Evolutionary conservation across 2,329 filamentous ascomycete species (phyloP), one percentile per base, ranked within the genome.

Genomic region (Neofusicoccum laricinum): DNA sequence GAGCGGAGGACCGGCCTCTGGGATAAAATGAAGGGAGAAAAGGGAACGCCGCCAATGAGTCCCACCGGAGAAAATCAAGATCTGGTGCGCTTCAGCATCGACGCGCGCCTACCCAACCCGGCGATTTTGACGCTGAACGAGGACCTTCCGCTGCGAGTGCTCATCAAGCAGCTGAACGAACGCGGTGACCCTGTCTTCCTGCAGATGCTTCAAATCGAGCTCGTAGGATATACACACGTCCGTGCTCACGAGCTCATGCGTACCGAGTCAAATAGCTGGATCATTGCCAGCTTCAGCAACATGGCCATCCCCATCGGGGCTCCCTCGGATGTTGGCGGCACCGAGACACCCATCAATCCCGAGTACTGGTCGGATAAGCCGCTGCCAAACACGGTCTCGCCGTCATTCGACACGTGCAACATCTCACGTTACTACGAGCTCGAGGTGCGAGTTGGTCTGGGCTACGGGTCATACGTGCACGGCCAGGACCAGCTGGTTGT

Each of bases 91-190:
- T 87, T 95, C 12, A 89, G 88, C 3, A 84, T 97, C 48, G 93
- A 97, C 71, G 92, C 91, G 3, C 86, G 94, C 38, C 80, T 99
- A 36, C 95, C 95, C 0, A 91, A 93, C 72, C 95, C 95, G 3
- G 85, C 92, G 3, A 90, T 97, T 49, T 80, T 98, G 57, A 97
- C 93, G 0, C 96, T 93, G 79, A 96, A 96, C 74, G 86, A 93
- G 68, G 88, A 92, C 4, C 71, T 98, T 7, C 94, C 94, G 0
- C 81, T 98, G 2, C 86, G 92, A 1, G 79, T 99, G 8, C 80
- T 97, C 14, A 84, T 93, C 43, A 92, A 89, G 71, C 96, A 92
- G 74, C 79, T 93, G 21, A 89, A 85, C 63, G 82, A 89, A 17
- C 87, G 86, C 55, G 81, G 82, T 0, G 91, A 92, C 64, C 85